A percentile compares a stretch with the other conserved stretches of the same genome.
phyloP scores from a whole-genome alignment of 495 filamentous ascomycete genomes.

The Penicillium coffeae region DNA sequence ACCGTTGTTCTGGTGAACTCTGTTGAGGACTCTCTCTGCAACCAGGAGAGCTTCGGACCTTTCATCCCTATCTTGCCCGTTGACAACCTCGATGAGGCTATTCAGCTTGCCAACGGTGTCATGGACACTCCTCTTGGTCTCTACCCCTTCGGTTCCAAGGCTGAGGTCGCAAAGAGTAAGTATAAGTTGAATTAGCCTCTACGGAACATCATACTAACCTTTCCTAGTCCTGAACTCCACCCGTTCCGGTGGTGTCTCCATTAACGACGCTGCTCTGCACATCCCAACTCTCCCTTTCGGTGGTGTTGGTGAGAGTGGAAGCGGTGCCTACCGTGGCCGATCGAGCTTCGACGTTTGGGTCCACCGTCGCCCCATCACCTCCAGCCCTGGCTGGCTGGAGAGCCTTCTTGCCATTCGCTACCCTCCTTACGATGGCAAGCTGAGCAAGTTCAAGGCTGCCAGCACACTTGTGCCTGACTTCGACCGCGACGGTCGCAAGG shows the following conservation, averaged over 20 bases:
- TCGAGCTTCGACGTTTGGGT: slow-evolving; percentile 81
- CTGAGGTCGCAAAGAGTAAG: slow-evolving; percentile 65
- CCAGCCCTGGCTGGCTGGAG: slow-evolving; percentile 80
- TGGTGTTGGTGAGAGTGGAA: slow-evolving; percentile 82
- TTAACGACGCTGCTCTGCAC: slow-evolving; percentile 85
- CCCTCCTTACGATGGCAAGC: slow-evolving; percentile 68
- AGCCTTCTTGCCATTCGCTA: slow-evolving; percentile 70
- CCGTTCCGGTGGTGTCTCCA: slow-evolving; percentile 71
- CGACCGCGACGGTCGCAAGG: slow-evolving; percentile 66
- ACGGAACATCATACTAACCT: slow-evolving; percentile 9
- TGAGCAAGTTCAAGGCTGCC: slow-evolving; percentile 54
- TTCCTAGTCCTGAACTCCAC: slow-evolving; percentile 54
- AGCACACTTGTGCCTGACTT: slow-evolving; percentile 68
- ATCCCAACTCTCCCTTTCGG: slow-evolving; percentile 81
- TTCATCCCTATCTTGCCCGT: slow-evolving; percentile 76
- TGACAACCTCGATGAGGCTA: slow-evolving; percentile 72
- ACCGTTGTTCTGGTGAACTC: slow-evolving; percentile 76
- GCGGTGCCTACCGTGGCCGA: slow-evolving; percentile 79
- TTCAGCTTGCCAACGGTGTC: slow-evolving; percentile 69
- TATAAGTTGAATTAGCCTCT: background rate
- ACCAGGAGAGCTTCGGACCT: slow-evolving; percentile 85
- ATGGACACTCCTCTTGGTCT: slow-evolving; percentile 77
- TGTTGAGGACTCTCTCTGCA: slow-evolving; percentile 70
- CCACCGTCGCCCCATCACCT: slow-evolving; percentile 70
- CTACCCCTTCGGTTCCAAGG: slow-evolving; percentile 77